A percentile compares a stretch with the other conserved stretches of the same genome.
These are phyloP conservation scores for Gossypium sturtianum DNA, from an alignment of 345 rosid genomes.

Conservation along the genomic window DNA sequence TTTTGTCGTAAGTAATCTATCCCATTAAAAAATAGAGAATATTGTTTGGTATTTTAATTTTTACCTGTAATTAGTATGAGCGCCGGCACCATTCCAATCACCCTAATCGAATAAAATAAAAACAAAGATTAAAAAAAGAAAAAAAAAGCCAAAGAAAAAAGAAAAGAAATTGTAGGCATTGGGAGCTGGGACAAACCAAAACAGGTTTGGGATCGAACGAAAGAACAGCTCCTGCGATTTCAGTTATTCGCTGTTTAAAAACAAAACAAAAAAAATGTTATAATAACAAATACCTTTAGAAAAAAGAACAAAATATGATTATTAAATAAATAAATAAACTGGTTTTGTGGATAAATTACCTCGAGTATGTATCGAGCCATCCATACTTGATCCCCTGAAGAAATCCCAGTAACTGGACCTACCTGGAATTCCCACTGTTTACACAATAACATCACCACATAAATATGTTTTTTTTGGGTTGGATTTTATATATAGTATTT, in stretches of 20 bases:
- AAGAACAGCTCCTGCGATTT: slow-evolving; percentile 64
- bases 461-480: not conserved
- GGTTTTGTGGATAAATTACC: slow-evolving; percentile 24
- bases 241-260: slow-evolving; percentile 62
- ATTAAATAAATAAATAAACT: not conserved
- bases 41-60: not conserved
- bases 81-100: slow-evolving; percentile 97
- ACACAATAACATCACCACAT: not conserved
- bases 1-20: too few relatives aligned
- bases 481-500: too few relatives aligned
- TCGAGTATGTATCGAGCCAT: slow-evolving; percentile 76
- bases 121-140: not conserved
- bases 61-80: slow-evolving; percentile 83
- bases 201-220: slow-evolving; percentile 89
- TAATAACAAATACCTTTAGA: too few relatives aligned
- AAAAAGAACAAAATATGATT: not conserved
- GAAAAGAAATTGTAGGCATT: not conserved
- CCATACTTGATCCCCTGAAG: slow-evolving; percentile 74
- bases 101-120: slow-evolving; percentile 34
- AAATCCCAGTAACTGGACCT: slow-evolving; percentile 69
- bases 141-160: not conserved
- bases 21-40: too few relatives aligned
- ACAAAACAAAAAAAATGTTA: not conserved
- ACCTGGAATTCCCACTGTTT: slow-evolving; percentile 88
- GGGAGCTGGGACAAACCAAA: slow-evolving; percentile 28